Evolutionary conservation across 345 rosid genomes (phyloP).

Genomic region (Salix viminalis): DNA sequence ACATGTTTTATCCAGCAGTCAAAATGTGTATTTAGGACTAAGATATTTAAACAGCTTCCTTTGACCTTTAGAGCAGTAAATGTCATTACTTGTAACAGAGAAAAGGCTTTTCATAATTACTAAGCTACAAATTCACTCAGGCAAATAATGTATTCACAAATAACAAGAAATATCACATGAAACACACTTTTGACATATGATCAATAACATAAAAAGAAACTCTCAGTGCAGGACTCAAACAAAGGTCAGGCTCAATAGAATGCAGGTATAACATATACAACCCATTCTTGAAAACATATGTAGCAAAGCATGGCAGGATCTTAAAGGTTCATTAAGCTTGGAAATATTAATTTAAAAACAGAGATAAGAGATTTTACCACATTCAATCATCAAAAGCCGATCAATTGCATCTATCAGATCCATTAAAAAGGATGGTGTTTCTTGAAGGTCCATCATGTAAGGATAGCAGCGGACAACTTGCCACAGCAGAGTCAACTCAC

Average conservation of each 20-base stretch:
- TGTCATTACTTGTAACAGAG: no score
- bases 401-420: slow-evolving; percentile 52
- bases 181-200: background rate
- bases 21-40: no score
- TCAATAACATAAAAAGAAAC: background rate
- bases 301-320: background rate
- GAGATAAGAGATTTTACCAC: slow-evolving; percentile 39
- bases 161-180: background rate
- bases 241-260: background rate
- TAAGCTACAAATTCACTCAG: no score
- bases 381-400: slow-evolving; percentile 36
- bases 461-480: slow-evolving; percentile 69
- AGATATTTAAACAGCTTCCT: no score
- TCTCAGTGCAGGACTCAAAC: background rate
- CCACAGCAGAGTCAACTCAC: slow-evolving; percentile 61
- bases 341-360: background rate
- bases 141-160: no score
- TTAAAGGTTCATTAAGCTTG: background rate
- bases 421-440: slow-evolving; percentile 38
- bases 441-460: slow-evolving; percentile 31
- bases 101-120: no score
- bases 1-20: no score
- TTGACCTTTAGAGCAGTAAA: no score
- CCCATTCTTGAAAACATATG: background rate
- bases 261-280: background rate